Percentiles rank a stretch among this genome's conserved stretches.
Conservation (phyloP, 2,329 filamentous ascomycete species). For the Talaromyces amestolkiae region DNA sequence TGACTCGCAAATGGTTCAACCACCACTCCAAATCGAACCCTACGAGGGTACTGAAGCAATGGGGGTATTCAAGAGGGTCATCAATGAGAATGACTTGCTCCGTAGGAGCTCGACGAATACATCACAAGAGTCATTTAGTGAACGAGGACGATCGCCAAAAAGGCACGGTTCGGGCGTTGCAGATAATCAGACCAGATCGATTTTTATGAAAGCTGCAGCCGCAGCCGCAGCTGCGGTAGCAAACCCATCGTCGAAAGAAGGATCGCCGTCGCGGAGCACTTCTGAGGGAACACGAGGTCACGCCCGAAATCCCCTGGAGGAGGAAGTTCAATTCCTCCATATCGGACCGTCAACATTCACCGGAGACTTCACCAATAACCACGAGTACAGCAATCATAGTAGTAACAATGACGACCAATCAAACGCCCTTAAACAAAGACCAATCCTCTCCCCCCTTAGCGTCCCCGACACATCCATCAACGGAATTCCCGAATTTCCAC, state of each 20-base stretch:
- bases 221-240: slow-evolving; percentile 16
- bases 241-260: slow-evolving; percentile 30
- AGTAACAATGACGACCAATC: slow-evolving; percentile 17
- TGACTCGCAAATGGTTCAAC: slow-evolving; percentile 55
- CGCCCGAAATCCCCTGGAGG: slow-evolving; percentile 62
- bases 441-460: slow-evolving; percentile 20
- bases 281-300: slow-evolving; percentile 55
- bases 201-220: slow-evolving; percentile 12
- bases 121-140: slow-evolving; percentile 5
- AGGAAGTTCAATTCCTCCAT: slow-evolving; percentile 68
- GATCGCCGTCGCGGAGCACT: slow-evolving; percentile 37
- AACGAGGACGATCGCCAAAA: slow-evolving; percentile 20
- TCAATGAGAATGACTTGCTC: slow-evolving; percentile 41
- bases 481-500: slow-evolving; percentile 35
- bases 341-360: slow-evolving; percentile 63
- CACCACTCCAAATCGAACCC: slow-evolving; percentile 53
- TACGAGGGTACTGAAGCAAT: slow-evolving; percentile 37
- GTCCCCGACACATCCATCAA: slow-evolving; percentile 33
- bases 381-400: background rate
- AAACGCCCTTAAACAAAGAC: slow-evolving; percentile 10
- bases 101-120: slow-evolving; percentile 11
- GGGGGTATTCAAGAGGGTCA: slow-evolving; percentile 51
- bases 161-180: slow-evolving; percentile 10
- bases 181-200: background rate
- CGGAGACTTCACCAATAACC: slow-evolving; percentile 23